phyloP scores from a whole-genome alignment of 2,329 filamentous ascomycete genomes.

The Cladophialophora psammophila region DNA sequence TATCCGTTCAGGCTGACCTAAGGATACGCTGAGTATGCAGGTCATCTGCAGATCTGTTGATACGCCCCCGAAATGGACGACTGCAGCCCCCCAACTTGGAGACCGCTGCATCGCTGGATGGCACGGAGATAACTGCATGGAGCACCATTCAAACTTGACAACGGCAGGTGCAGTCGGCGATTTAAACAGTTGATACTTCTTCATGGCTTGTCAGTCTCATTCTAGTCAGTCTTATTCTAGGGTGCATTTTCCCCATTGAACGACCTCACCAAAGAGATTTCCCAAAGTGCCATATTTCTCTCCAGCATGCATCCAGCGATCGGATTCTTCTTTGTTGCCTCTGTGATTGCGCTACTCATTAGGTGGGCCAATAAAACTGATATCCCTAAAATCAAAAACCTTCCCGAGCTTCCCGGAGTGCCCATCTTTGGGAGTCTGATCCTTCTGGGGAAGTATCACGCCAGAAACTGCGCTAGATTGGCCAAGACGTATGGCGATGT shows the following conservation, averaged over 20 bases:
- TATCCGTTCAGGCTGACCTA: background rate
- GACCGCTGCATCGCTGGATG: background rate
- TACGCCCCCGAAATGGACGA: background rate
- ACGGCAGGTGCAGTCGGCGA: background rate
- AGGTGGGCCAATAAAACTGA: slow-evolving; percentile 52
- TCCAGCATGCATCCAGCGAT: slow-evolving; percentile 10
- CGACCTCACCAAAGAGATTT: background rate
- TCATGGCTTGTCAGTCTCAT: background rate
- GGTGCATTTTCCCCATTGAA: slow-evolving; percentile 1
- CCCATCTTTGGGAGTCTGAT: slow-evolving; percentile 69
- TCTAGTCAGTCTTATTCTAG: background rate
- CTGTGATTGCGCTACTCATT: background rate
- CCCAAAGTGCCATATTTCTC: background rate
- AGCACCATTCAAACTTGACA: background rate
- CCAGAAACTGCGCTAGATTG: slow-evolving; percentile 62
- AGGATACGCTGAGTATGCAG: background rate
- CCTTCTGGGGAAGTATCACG: slow-evolving; percentile 64
- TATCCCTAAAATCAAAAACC: slow-evolving; percentile 64
- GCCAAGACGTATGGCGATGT: slow-evolving; percentile 67
- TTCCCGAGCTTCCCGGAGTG: slow-evolving; percentile 67
- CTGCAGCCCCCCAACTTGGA: background rate
- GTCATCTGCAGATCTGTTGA: background rate
- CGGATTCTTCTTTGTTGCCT: slow-evolving; percentile 14
- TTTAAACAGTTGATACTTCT: slow-evolving; percentile 1
- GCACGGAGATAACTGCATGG: background rate